Percentiles rank a stretch among this genome's conserved stretches.
phyloP scores from a whole-genome alignment of 2,329 filamentous ascomycete species.

The Xylariaceae sp. region DNA sequence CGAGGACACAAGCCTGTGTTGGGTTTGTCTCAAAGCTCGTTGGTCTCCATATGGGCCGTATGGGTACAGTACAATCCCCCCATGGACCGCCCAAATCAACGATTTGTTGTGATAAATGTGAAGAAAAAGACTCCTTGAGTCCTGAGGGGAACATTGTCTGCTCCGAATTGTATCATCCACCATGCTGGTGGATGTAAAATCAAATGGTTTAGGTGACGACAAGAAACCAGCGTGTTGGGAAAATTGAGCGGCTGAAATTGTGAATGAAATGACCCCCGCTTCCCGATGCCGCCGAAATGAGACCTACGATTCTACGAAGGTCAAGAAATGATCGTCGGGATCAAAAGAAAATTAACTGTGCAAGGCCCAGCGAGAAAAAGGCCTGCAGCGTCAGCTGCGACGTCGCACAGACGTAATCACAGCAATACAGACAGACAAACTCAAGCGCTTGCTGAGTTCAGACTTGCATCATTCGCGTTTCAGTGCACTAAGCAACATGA shows the following conservation, averaged over 20 bases:
- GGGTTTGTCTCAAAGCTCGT: constrained; percentile 2
- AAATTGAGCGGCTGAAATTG: constrained; percentile 18
- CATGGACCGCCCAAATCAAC: no score
- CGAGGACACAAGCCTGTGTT: constrained; percentile 14
- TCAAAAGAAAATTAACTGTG: constrained; percentile 15
- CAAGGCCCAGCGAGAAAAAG: constrained; percentile 6
- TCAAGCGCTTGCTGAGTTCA: background rate
- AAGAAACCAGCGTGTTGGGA: background rate
- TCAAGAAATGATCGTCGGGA: constrained; percentile 25
- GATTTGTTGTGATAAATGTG: background rate
- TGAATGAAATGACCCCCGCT: constrained; percentile 13
- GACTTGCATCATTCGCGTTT: background rate
- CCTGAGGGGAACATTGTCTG: no score
- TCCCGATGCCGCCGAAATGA: constrained; percentile 31
- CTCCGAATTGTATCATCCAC: no score
- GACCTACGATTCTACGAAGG: constrained; percentile 25
- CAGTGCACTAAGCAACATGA: no score
- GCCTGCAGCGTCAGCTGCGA: constrained; percentile 18
- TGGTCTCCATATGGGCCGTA: constrained; percentile 6
- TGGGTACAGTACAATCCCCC: no score
- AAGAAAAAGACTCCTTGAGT: background rate
- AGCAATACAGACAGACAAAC: constrained; percentile 3
- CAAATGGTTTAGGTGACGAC: background rate
- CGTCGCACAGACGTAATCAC: constrained; percentile 8
- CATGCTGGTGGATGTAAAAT: background rate